A percentile compares a stretch with the other conserved stretches of the same genome.
Evolutionary conservation across 495 filamentous ascomycete species (phyloP).

Genomic region (Lentithecium fluviatile): DNA sequence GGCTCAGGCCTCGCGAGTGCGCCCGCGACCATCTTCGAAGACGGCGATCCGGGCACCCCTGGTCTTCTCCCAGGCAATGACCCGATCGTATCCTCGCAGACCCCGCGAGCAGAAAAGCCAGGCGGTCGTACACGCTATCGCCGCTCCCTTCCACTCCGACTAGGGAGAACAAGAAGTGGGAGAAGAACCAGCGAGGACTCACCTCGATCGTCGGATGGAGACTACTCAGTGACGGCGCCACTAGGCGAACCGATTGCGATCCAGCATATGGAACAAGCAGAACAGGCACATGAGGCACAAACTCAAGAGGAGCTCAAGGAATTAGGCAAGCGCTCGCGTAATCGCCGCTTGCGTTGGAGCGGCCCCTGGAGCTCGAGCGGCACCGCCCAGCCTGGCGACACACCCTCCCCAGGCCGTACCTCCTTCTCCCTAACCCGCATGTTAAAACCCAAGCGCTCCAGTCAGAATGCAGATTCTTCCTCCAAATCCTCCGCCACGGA

Average conservation of each 20-base stretch:
- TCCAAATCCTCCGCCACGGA: not conserved
- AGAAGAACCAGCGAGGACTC: not conserved
- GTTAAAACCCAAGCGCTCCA: too few relatives aligned
- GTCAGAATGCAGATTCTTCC: not conserved
- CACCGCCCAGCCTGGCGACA: not conserved
- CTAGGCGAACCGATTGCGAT: not conserved
- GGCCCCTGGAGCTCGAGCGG: not conserved
- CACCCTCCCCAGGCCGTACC: not conserved
- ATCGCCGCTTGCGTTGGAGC: slow-evolving; percentile 14
- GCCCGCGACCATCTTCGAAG: not conserved
- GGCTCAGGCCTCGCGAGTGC: not conserved
- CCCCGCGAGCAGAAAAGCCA: not conserved
- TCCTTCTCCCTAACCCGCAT: not conserved
- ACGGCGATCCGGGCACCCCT: not conserved
- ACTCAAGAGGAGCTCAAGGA: not conserved
- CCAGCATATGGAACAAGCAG: too few relatives aligned
- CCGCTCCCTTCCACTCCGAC: not conserved
- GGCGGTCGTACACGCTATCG: not conserved
- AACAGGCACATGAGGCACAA: not conserved
- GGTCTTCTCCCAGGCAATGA: not conserved
- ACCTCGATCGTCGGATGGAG: not conserved
- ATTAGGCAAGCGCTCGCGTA: slow-evolving; percentile 6
- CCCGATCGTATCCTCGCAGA: not conserved
- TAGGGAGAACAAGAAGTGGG: not conserved
- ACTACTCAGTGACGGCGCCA: not conserved